Conservation (phyloP, 345 rosid species). For the Brassica carinata region DNA sequence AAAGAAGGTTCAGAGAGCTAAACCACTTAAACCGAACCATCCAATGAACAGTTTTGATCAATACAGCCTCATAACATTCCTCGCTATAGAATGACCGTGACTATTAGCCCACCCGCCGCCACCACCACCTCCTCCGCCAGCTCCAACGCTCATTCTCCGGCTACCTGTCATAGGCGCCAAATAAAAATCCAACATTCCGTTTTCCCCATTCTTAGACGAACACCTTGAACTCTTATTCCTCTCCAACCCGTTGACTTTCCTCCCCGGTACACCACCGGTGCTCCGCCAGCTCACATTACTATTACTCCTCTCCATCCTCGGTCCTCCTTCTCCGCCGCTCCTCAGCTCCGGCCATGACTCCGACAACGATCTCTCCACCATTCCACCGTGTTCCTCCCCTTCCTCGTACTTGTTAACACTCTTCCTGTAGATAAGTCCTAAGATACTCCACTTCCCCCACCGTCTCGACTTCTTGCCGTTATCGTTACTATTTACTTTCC, state of each 20-base stretch:
- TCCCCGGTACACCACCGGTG: conserved; percentile 54
- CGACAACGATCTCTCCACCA: conserved; percentile 84
- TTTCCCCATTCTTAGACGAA: conserved; percentile 69
- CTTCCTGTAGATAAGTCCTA: conserved; percentile 76
- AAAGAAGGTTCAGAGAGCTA: conserved; percentile 17
- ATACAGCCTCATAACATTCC: conserved; percentile 83
- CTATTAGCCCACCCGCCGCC: conserved; percentile 53
- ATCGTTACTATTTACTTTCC: too few relatives aligned
- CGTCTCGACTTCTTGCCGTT: conserved; percentile 72
- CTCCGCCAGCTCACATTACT: conserved; percentile 97
- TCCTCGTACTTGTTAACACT: conserved; percentile 84
- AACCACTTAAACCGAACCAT: conserved; percentile 28
- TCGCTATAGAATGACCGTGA: conserved; percentile 87
- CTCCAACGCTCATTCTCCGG: conserved; percentile 32
- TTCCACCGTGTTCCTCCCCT: conserved; percentile 75
- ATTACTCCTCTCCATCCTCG: conserved; percentile 83
- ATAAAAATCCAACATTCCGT: conserved; percentile 80
- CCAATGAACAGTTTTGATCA: conserved; percentile 45
- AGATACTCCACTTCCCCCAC: conserved; percentile 94
- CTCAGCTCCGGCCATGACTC: conserved; percentile 93
- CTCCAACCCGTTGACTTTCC: conserved; percentile 63
- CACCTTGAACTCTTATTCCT: conserved; percentile 82
- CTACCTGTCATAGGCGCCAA: conserved; percentile 73
- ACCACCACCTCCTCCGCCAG: conserved; percentile 38
- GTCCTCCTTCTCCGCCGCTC: conserved; percentile 54